Conservation (phyloP, 2,329 filamentous ascomycete species). For the Massarina eburnea region DNA sequence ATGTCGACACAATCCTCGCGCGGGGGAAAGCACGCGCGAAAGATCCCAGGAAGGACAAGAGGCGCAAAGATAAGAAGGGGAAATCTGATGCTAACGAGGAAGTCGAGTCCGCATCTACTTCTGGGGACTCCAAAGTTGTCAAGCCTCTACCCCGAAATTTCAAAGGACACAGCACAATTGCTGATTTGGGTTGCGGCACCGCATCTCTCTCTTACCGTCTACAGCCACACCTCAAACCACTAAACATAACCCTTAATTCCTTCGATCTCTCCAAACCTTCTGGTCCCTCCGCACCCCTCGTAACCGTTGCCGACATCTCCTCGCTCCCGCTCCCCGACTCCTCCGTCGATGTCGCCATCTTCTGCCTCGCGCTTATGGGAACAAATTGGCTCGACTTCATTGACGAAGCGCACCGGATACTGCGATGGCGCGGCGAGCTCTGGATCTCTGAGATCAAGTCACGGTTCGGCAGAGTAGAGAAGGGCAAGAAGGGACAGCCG, state of each 20-base stretch:
- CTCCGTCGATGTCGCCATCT: slow-evolving; percentile 82
- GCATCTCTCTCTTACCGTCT: slow-evolving; percentile 75
- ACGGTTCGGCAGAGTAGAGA: slow-evolving; percentile 70
- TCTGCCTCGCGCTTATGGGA: slow-evolving; percentile 97
- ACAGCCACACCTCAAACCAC: slow-evolving; percentile 61
- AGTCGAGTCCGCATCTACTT: slow-evolving; percentile 11
- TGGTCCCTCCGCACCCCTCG: slow-evolving; percentile 69
- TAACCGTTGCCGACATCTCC: slow-evolving; percentile 88
- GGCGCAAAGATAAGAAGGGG: slow-evolving; percentile 39
- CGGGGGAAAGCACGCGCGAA: slow-evolving; percentile 60
- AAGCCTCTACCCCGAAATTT: slow-evolving; percentile 70
- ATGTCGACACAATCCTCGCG: slow-evolving; percentile 69
- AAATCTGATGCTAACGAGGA: slow-evolving; percentile 15
- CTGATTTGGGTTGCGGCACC: slow-evolving; percentile 92
- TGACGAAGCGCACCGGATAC: slow-evolving; percentile 89
- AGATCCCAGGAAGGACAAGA: slow-evolving; percentile 44
- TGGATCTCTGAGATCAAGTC: slow-evolving; percentile 98
- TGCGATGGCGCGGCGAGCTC: slow-evolving; percentile 92
- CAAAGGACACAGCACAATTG: slow-evolving; percentile 71
- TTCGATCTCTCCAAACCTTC: slow-evolving; percentile 84
- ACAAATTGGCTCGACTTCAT: slow-evolving; percentile 98
- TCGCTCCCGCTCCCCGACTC: slow-evolving; percentile 74
- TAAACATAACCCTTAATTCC: slow-evolving; percentile 75
- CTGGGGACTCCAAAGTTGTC: slow-evolving; percentile 10
- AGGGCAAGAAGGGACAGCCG: slow-evolving; percentile 43